Percentiles rank a stretch among this genome's conserved stretches.
These are phyloP conservation scores for Phytophthora melonis DNA, from an alignment of 352 stramenopile species.

Conservation along the genomic window DNA sequence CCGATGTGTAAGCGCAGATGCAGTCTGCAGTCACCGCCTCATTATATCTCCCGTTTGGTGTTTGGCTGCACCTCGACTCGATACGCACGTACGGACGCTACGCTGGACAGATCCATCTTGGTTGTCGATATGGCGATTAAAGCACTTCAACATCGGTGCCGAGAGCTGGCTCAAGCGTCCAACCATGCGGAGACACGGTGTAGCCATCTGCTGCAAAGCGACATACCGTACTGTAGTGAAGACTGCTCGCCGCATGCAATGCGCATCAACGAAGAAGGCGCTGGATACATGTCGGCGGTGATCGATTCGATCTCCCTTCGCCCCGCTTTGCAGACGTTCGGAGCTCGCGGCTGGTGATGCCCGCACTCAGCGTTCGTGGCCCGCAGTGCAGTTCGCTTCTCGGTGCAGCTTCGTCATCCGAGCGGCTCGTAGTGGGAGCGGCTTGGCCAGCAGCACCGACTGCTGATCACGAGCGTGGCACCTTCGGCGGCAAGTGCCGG, in stretches of 20 bases:
- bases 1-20: too few species aligned
- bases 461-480: constrained; percentile 18
- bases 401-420: constrained; percentile 28
- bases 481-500: constrained; percentile 14
- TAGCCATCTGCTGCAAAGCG: not conserved
- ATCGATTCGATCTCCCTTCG: not conserved
- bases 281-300: too few species aligned
- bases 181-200: not conserved
- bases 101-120: not conserved
- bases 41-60: too few species aligned
- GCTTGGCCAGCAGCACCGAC: not conserved
- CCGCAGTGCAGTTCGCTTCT: constrained; percentile 3
- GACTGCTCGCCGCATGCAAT: not conserved
- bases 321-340: constrained; percentile 14
- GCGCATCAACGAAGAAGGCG: not conserved
- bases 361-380: not conserved
- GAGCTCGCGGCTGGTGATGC: constrained; percentile 3
- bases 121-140: not conserved
- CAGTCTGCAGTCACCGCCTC: too few species aligned
- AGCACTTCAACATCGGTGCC: not conserved
- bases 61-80: too few species aligned
- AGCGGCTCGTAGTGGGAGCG: constrained; percentile 16
- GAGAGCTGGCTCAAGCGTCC: constrained; percentile 9
- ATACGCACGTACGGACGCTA: not conserved
- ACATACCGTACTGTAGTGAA: too few species aligned